phyloP scores from a whole-genome alignment of 148 eudicot species.

The Pouteria glomerata region DNA sequence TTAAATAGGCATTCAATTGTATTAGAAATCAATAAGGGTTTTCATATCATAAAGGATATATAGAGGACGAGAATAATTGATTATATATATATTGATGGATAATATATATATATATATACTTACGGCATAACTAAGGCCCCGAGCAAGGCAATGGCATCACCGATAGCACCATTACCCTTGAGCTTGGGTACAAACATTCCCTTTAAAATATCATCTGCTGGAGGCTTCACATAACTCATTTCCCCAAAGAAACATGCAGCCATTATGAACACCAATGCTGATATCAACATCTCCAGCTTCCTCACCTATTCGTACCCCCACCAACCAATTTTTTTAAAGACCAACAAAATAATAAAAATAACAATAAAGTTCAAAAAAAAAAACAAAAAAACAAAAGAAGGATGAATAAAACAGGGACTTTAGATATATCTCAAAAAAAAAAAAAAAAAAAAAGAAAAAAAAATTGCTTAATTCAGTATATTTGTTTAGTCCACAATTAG shows the following conservation, averaged over 20 bases:
- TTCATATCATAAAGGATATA: neutral
- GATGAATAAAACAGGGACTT: too few species aligned
- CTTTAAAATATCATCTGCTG: conserved; percentile 36
- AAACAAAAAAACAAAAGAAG: too few species aligned
- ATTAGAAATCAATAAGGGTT: neutral
- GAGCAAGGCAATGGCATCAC: conserved; percentile 62
- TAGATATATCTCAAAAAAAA: too few species aligned
- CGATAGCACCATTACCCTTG: conserved; percentile 49
- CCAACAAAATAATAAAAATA: too few species aligned
- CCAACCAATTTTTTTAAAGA: neutral
- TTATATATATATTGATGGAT: neutral
- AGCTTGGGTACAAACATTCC: conserved; percentile 71
- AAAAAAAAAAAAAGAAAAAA: too few species aligned
- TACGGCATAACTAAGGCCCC: conserved; percentile 86
- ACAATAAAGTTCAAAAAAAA: too few species aligned
- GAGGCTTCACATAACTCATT: conserved; percentile 56
- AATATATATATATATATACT: too few species aligned
- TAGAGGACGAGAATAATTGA: neutral
- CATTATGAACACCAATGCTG: conserved; percentile 54
- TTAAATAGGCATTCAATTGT: neutral
- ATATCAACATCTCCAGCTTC: conserved; percentile 59
- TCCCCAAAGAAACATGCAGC: conserved; percentile 79
- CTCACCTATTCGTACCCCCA: conserved; percentile 37
- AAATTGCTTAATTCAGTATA: too few species aligned
- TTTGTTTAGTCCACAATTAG: too few species aligned